Evolutionary conservation across 495 filamentous ascomycete genomes (phyloP).

Genomic region (Hypomontagnella submonticulosa): DNA sequence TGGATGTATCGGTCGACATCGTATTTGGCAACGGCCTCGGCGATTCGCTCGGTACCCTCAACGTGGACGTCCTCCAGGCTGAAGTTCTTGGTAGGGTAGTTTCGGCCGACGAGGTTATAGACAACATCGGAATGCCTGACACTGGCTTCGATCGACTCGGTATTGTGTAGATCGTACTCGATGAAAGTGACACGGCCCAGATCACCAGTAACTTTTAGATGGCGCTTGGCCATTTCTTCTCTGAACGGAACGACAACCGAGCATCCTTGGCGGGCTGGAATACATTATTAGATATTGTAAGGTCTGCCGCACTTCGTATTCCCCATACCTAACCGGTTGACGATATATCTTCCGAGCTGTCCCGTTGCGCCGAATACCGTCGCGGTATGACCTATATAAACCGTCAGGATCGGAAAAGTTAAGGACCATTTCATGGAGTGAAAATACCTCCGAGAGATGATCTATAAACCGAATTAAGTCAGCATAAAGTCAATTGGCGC

Average conservation of each 20-base stretch:
- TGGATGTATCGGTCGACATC: slow-evolving; percentile 98
- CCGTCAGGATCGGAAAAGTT: slow-evolving; percentile 47
- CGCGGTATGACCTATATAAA: slow-evolving; percentile 81
- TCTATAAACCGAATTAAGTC: slow-evolving; percentile 54
- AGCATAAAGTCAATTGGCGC: slow-evolving; percentile 36
- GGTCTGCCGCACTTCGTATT: slow-evolving; percentile 9
- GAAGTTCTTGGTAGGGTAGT: slow-evolving; percentile 99
- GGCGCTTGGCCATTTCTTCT: slow-evolving; percentile 97
- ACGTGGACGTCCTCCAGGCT: slow-evolving; percentile 91
- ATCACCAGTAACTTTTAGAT: slow-evolving; percentile 95
- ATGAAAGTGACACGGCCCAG: slow-evolving; percentile 88
- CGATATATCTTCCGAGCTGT: slow-evolving; percentile 96
- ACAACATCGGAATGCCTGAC: slow-evolving; percentile 97
- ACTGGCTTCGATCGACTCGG: slow-evolving; percentile 92
- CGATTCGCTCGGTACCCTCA: slow-evolving; percentile 94
- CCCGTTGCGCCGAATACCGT: slow-evolving; percentile 99
- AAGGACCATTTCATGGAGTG: slow-evolving; percentile 38
- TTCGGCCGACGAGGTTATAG: slow-evolving; percentile 92
- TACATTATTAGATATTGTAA: slow-evolving; percentile 48
- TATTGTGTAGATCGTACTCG: slow-evolving; percentile 96
- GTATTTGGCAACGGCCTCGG: slow-evolving; percentile 96
- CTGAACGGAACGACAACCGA: slow-evolving; percentile 93
- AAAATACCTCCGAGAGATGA: slow-evolving; percentile 84
- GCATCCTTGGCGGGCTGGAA: slow-evolving; percentile 85
- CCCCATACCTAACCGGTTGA: slow-evolving; percentile 86